Conservation (phyloP, 2,329 filamentous ascomycete species). For the Diplodia scrobiculata region DNA sequence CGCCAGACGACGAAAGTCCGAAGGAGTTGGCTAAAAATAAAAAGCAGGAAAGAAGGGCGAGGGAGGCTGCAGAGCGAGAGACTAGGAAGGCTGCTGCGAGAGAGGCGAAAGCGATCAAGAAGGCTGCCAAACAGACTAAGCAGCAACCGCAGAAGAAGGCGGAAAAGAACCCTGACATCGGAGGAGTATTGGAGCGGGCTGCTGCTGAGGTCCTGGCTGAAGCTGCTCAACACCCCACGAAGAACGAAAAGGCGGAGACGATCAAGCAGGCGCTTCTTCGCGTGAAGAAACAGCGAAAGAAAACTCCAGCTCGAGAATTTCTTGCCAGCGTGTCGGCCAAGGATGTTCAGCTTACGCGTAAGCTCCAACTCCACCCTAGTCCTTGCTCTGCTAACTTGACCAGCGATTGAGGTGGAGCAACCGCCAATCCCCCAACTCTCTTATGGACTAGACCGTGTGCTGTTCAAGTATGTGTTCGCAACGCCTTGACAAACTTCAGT, state of each 20-base stretch:
- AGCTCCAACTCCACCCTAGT: not conserved
- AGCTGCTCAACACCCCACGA: not conserved
- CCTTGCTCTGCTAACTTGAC: constrained; percentile 37
- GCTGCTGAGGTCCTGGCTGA: not conserved
- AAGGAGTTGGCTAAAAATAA: not conserved
- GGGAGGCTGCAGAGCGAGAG: not conserved
- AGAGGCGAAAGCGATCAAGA: not conserved
- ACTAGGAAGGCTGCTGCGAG: not conserved
- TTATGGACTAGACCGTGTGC: constrained; percentile 80
- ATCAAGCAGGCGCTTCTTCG: constrained; percentile 5
- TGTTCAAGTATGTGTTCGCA: constrained; percentile 70
- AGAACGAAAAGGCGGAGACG: not conserved
- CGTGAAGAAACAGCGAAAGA: not conserved
- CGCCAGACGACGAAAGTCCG: not conserved
- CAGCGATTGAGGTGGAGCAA: constrained; percentile 48
- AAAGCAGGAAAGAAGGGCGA: too few species aligned
- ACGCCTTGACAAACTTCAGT: not conserved
- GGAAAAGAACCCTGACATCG: not conserved
- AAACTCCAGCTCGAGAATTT: not conserved
- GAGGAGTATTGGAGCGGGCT: not conserved
- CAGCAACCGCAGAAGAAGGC: not conserved
- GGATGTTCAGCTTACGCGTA: constrained; percentile 26
- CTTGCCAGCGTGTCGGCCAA: constrained; percentile 10
- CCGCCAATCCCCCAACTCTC: constrained; percentile 64
- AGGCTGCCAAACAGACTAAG: not conserved